Evolutionary conservation across 352 stramenopile genomes (phyloP).

Genomic region (Hyaloperonospora arabidopsidis): DNA sequence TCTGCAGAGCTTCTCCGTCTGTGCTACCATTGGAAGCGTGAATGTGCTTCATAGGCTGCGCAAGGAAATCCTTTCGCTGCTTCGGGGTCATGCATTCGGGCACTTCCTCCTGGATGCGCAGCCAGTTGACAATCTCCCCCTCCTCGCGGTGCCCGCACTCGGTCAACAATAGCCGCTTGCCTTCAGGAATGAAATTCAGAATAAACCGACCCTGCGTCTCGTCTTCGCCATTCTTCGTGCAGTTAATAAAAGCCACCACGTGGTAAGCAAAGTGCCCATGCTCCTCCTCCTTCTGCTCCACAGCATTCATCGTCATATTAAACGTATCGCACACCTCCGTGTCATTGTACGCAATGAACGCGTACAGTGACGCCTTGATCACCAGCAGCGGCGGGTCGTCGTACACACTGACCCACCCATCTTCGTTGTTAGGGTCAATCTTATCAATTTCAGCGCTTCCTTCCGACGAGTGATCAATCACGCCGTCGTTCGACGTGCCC

Average conservation of each 20-base stretch:
- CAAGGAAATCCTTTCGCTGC: slow-evolving; percentile 73
- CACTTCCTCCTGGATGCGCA: slow-evolving; percentile 74
- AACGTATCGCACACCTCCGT: slow-evolving; percentile 74
- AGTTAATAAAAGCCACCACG: slow-evolving; percentile 83
- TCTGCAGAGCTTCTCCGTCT: slow-evolving; percentile 40
- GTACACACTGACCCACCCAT: slow-evolving; percentile 77
- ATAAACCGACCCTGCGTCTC: slow-evolving; percentile 73
- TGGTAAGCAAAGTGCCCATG: slow-evolving; percentile 72
- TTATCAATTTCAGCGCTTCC: slow-evolving; percentile 78
- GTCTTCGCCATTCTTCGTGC: slow-evolving; percentile 62
- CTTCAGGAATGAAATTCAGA: slow-evolving; percentile 79
- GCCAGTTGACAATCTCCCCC: slow-evolving; percentile 81
- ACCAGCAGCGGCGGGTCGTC: slow-evolving; percentile 69
- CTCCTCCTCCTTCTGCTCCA: slow-evolving; percentile 71
- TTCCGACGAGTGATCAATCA: slow-evolving; percentile 73
- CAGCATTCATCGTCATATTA: slow-evolving; percentile 81
- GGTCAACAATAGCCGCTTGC: slow-evolving; percentile 66
- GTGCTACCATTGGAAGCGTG: slow-evolving; percentile 57
- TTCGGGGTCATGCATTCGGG: slow-evolving; percentile 75
- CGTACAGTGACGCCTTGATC: slow-evolving; percentile 80
- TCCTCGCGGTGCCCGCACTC: slow-evolving; percentile 80
- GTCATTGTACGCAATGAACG: slow-evolving; percentile 83
- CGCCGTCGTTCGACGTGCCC: slow-evolving; percentile 62
- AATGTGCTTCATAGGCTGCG: slow-evolving; percentile 83
- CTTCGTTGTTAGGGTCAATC: slow-evolving; percentile 66